Evolutionary conservation across 371 early-diverging fungal genomes (phyloP), one percentile per base, ranked within the genome.

Genomic region (Blakeslea trispora): DNA sequence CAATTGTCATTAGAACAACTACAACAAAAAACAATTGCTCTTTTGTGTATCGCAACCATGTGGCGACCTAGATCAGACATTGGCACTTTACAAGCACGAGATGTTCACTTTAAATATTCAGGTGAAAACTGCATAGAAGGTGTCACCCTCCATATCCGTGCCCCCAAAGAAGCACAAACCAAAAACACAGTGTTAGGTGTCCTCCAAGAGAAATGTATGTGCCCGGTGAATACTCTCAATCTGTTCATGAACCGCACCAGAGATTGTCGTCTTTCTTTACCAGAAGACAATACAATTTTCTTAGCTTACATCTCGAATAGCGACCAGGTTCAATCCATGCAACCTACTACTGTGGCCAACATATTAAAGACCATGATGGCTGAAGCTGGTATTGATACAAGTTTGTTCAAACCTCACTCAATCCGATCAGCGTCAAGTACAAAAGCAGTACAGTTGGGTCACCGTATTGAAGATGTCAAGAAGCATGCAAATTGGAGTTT

Each of bases 41-140:
- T 47, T 0, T 19, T 55, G 1, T 37, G 47, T n/a, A 37, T 55
- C 0, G 23, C 15, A 11, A 34, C 47, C 4, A 46, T 55, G 55
- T 11, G 1, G 15, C 5, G 40, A 1, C 55, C 47, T 3, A 22
- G 40, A 37, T 46, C 41, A 15, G 55, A 55, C 19, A 35, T 55
- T 7, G 47, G 47, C 0, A 1, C 10, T 5, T 13, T 55, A 23
- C 47, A 55, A 40, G 9, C 23, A 28, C 0, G 39, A 46, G 39
- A 55, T 28, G 11, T 18, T n/a, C 3, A 5, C 11, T 44, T 45
- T 0, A 17, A 40, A 11, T 17, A 10, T 10, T 4, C 1, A 4
- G 37, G 34, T 10, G 2, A 35, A 3, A 10, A 10, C 1, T 17
- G 15, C 0, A 18, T 31, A 19, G 24, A 10, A 43, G 2, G 9